Evolutionary conservation across 768 basidiomycete species (phyloP).

Genomic region (Boletus sp.): DNA sequence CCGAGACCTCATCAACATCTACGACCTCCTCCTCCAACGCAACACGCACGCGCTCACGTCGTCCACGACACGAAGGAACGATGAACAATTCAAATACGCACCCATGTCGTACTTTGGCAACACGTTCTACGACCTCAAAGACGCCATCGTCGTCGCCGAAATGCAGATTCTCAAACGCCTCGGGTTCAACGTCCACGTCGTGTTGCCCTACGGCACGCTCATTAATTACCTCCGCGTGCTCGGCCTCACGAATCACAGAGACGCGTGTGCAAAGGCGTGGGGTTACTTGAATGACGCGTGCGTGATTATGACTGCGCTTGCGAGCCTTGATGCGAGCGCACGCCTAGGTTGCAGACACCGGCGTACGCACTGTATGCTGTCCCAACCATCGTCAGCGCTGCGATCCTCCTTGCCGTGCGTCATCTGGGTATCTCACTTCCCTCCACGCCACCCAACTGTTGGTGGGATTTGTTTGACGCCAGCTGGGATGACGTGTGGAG

Average conservation of each 20-base stretch:
- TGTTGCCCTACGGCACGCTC: constrained; percentile 89
- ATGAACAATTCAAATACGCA: constrained; percentile 55
- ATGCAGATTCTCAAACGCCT: constrained; percentile 97
- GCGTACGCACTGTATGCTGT: constrained; percentile 88
- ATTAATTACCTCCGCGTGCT: constrained; percentile 92
- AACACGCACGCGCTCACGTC: constrained; percentile 47
- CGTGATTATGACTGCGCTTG: constrained; percentile 32
- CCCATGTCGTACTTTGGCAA: constrained; percentile 89
- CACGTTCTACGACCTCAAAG: constrained; percentile 92
- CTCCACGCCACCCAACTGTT: constrained; percentile 63
- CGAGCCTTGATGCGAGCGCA: background rate
- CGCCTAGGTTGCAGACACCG: constrained; percentile 82
- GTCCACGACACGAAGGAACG: constrained; percentile 15
- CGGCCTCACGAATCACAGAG: constrained; percentile 70
- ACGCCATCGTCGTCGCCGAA: constrained; percentile 89
- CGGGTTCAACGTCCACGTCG: constrained; percentile 92
- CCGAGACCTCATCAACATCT: constrained; percentile 92
- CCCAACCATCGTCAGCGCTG: constrained; percentile 84
- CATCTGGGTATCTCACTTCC: constrained; percentile 73
- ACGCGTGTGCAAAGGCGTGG: constrained; percentile 81
- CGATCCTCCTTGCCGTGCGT: constrained; percentile 79
- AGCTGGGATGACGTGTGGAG: constrained; percentile 85
- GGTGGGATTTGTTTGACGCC: constrained; percentile 96
- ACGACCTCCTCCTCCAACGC: constrained; percentile 83
- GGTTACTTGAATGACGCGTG: constrained; percentile 95